These are phyloP conservation scores for Teunomyces gatunensis DNA, from an alignment of 805 yeast species.

Conservation along the genomic window DNA sequence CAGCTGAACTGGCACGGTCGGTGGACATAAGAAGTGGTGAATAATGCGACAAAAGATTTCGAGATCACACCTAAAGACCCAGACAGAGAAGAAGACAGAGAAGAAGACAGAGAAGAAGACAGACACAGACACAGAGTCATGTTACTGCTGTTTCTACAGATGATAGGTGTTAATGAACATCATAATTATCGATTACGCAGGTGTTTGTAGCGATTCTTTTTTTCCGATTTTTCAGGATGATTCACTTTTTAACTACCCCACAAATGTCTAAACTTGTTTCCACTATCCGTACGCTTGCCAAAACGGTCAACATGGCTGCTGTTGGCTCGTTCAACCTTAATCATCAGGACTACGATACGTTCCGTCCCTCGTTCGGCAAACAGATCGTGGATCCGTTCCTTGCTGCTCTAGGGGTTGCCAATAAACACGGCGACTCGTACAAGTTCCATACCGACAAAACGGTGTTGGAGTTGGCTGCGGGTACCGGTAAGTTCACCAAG, in stretches of 20 bases:
- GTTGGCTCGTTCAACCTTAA: conserved; percentile 50
- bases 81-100: no score
- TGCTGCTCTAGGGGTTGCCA: conserved; percentile 30
- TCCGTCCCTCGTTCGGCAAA: conserved; percentile 49
- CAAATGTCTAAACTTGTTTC: neutral
- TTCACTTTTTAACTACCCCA: neutral
- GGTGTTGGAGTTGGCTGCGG: conserved; percentile 55
- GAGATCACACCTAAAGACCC: no score
- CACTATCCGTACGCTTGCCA: neutral
- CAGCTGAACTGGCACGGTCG: conserved; percentile 14
- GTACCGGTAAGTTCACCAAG: conserved; percentile 62
- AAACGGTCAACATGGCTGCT: conserved; percentile 34
- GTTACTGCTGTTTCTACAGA: no score
- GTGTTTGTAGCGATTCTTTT: no score
- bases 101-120: no score
- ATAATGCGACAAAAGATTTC: no score
- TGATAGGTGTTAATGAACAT: no score
- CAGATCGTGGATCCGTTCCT: conserved; percentile 44
- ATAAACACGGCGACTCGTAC: conserved; percentile 5
- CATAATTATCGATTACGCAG: no score
- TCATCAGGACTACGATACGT: conserved; percentile 49
- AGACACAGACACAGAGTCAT: no score
- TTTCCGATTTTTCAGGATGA: no score
- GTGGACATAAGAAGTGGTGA: neutral
- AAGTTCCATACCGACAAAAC: conserved; percentile 19